These are phyloP conservation scores for Cyanodermella asteris DNA, from an alignment of 2,329 filamentous ascomycete species.

Conservation along the genomic window DNA sequence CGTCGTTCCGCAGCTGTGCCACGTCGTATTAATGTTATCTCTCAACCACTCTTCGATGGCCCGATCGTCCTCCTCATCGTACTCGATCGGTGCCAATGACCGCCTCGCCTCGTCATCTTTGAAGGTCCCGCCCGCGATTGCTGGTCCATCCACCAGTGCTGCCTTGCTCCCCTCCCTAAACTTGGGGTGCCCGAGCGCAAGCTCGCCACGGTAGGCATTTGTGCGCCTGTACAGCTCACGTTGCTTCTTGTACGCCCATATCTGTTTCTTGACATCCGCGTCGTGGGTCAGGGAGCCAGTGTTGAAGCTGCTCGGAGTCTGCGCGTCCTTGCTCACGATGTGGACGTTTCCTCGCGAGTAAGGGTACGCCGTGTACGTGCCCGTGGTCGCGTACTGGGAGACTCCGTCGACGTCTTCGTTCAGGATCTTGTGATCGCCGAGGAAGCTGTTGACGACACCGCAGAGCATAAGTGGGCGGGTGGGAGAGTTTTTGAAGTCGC, in stretches of 20 bases:
- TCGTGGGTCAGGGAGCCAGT: slow-evolving; percentile 35
- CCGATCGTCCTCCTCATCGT: slow-evolving; percentile 26
- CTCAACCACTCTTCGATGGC: slow-evolving; percentile 24
- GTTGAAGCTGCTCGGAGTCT: slow-evolving; percentile 31
- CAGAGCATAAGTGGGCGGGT: slow-evolving; percentile 29
- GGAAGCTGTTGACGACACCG: slow-evolving; percentile 14
- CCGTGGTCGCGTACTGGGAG: slow-evolving; percentile 34
- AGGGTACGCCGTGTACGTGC: slow-evolving; percentile 35
- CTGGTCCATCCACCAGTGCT: slow-evolving; percentile 8
- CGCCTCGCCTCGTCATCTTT: slow-evolving; percentile 8
- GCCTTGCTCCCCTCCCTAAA: slow-evolving; percentile 25
- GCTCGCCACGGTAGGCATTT: slow-evolving; percentile 24
- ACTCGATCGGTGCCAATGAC: slow-evolving; percentile 20
- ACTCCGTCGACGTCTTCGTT: slow-evolving; percentile 11
- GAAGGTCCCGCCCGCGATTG: not conserved
- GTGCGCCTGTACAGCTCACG: slow-evolving; percentile 38
- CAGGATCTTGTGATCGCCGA: slow-evolving; percentile 13
- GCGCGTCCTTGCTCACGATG: slow-evolving; percentile 22
- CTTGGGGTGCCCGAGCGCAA: slow-evolving; percentile 16
- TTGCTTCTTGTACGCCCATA: slow-evolving; percentile 44
- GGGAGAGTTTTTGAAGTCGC: slow-evolving; percentile 25
- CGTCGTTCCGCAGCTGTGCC: slow-evolving; percentile 24
- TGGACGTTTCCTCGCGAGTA: slow-evolving; percentile 40
- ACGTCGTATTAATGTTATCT: slow-evolving; percentile 18
- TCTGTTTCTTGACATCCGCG: slow-evolving; percentile 34